Base-by-base conservation (phyloP, 306 rosid species). In the Myrica gale region DNA sequence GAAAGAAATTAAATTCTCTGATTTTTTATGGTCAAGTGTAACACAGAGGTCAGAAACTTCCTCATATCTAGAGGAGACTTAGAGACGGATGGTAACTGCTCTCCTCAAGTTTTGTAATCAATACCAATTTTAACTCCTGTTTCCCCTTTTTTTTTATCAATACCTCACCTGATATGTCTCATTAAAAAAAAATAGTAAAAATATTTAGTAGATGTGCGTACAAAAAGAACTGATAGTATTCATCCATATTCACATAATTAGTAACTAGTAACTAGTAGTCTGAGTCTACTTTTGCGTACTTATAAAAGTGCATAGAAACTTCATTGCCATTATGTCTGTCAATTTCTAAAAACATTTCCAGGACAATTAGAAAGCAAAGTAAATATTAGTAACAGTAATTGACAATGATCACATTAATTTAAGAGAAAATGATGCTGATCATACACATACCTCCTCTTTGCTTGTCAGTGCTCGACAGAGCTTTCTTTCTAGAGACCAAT, bases 401-500 rank as follows among this genome's bases (percentile, higher is more conserved):
- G 48, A 39, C 21, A 65, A 65, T 41, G n/a, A 39, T 4, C 17
- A 63, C 17, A 16, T 6, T 63, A 65, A 15, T 65, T 16, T 65
- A 17, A 13, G 6, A 21, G 41, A 65, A 39, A 39, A 65, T 11
- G 48, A 15, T 10, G 47, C 4, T 42, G 47, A 75, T 71, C 4
- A 12, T 50, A 47, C 0, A 69, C 53, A 53, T 83, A 94, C 98
- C 96, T 88, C 87, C 68, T 72, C 81, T 72, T 82, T 72, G 45
- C 82, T 83, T 26, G 50, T 66, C 60, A 91, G 73, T 3, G 97
- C 90, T 78, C 75, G 73, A 78, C 98, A 94, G 71, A 94, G 97
- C 86, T 79, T 87, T 88, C 97, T 89, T 87, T 94, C 98, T 42
- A 94, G 86, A 55, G 88, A 84, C 98, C 98, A 94, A 68, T 94